phyloP scores from a whole-genome alignment of 2,329 filamentous ascomycete genomes.

The Helotiales sp. region DNA sequence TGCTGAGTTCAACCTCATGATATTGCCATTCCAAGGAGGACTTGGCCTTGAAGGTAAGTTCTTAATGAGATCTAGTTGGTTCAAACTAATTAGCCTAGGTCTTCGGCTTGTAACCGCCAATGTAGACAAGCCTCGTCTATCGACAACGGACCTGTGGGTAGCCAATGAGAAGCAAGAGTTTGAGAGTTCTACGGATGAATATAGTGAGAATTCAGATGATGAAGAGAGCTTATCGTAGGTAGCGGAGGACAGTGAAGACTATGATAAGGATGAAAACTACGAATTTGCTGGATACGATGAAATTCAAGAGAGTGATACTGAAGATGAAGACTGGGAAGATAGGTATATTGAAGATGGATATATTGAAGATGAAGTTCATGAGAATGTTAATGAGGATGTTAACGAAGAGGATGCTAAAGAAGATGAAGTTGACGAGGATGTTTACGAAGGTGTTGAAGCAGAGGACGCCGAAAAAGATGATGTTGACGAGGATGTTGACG shows the following conservation, averaged over 20 bases:
- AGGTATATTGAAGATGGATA: not conserved
- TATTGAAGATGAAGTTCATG: not conserved
- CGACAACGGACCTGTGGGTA: conserved; percentile 15
- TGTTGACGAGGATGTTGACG: not conserved
- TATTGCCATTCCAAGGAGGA: conserved; percentile 19
- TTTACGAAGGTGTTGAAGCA: not conserved
- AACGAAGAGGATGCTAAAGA: not conserved
- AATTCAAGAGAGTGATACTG: not conserved
- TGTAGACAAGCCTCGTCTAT: conserved; percentile 13
- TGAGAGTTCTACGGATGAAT: not conserved
- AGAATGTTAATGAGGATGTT: not conserved
- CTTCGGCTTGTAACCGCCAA: conserved; percentile 14
- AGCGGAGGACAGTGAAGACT: not conserved
- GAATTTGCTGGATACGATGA: not conserved
- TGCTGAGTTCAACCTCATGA: conserved; percentile 18
- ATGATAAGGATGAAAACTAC: not conserved
- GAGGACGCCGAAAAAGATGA: not conserved
- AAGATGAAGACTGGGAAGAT: not conserved
- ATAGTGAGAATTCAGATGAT: not conserved
- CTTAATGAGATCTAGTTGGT: not conserved
- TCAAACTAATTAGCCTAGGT: conserved; percentile 14
- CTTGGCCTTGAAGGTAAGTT: conserved; percentile 12
- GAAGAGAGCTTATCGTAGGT: not conserved
- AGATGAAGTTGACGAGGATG: not conserved
- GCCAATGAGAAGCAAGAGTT: not conserved